Percentiles rank a stretch among this genome's conserved stretches.
These are phyloP conservation scores for Phaeomoniella chlamydospora DNA, from an alignment of 2,329 filamentous ascomycete species.

Conservation along the genomic window DNA sequence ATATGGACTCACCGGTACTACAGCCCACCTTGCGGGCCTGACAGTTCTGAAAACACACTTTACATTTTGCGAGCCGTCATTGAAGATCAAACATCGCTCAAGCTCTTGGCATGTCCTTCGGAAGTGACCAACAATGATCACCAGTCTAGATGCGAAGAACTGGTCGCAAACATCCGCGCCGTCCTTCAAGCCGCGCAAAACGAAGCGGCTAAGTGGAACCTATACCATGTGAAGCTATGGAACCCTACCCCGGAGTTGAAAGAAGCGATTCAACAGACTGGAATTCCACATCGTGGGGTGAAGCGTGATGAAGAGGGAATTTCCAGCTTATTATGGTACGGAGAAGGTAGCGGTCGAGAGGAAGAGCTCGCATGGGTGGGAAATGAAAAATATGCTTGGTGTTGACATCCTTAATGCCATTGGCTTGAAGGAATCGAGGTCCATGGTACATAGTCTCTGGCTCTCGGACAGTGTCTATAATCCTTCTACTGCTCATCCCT, in stretches of 20 bases:
- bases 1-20: slow-evolving; percentile 14
- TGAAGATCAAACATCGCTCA: slow-evolving; percentile 2
- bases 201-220: slow-evolving; percentile 11
- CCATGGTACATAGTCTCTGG: too few species aligned
- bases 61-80: slow-evolving; percentile 10
- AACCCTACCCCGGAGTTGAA: slow-evolving; percentile 6
- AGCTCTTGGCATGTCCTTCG: slow-evolving; percentile 3
- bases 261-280: slow-evolving; percentile 5
- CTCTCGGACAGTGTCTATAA: too few species aligned
- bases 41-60: slow-evolving; percentile 5
- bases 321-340: slow-evolving; percentile 11
- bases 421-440: too few species aligned
- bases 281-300: slow-evolving; percentile 6
- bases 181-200: slow-evolving; percentile 9
- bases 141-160: too few species aligned
- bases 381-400: slow-evolving; percentile 19
- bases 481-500: too few species aligned
- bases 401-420: too few species aligned
- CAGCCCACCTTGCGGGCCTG: slow-evolving; percentile 3
- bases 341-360: slow-evolving; percentile 5
- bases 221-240: slow-evolving; percentile 11
- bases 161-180: slow-evolving; percentile 7
- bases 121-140: too few species aligned
- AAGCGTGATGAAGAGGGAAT: slow-evolving; percentile 9
- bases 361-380: slow-evolving; percentile 13